phyloP scores from a whole-genome alignment of 129 eudicot genomes.

The Chrysanthemum makinoi region DNA sequence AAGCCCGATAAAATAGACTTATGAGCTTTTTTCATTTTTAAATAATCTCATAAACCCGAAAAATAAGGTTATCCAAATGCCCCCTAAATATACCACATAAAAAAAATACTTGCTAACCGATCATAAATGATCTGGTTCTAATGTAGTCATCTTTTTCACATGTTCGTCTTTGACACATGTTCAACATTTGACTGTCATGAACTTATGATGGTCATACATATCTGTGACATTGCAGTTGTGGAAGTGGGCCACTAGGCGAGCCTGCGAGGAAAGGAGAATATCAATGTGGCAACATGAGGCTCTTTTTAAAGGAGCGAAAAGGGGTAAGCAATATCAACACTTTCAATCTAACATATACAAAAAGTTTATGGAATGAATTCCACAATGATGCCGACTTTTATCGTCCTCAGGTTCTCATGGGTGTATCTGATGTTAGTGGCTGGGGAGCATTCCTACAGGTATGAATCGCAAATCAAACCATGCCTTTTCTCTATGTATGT shows the following conservation, averaged over 20 bases:
- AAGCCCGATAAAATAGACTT: too few relatives aligned
- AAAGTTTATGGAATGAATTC: background rate
- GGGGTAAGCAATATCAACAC: conserved; percentile 38
- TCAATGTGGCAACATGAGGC: conserved; percentile 91
- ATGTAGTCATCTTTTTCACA: background rate
- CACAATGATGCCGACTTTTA: background rate
- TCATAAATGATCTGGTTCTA: background rate
- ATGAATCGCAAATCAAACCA: background rate
- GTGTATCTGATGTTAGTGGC: conserved; percentile 76
- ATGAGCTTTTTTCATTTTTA: too few relatives aligned
- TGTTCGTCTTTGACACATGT: background rate
- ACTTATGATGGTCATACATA: background rate
- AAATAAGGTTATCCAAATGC: too few relatives aligned
- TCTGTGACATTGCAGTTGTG: conserved; percentile 53
- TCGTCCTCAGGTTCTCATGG: conserved; percentile 55
- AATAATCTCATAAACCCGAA: too few relatives aligned
- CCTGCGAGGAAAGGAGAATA: conserved; percentile 65
- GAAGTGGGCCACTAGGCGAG: conserved; percentile 63
- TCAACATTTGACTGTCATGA: background rate
- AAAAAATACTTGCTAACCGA: too few relatives aligned
- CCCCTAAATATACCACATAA: too few relatives aligned
- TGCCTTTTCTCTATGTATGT: background rate
- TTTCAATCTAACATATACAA: background rate
- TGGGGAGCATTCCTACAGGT: conserved; percentile 96
- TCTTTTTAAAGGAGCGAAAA: conserved; percentile 70